Conservation (phyloP, 768 basidiomycete genomes). For the Phanerochaete carnosa region DNA sequence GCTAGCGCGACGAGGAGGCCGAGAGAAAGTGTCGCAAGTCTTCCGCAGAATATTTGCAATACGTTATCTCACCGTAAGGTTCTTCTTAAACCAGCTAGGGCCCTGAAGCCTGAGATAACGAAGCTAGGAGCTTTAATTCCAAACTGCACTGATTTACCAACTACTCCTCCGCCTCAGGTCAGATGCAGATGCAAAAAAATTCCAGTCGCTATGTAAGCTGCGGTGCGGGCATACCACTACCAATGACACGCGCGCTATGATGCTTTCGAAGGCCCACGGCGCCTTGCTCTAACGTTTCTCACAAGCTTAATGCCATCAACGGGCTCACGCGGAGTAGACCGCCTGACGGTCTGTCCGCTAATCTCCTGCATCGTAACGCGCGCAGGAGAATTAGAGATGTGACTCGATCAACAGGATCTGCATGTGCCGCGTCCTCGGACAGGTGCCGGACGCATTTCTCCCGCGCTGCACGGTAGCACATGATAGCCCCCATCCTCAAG, state of each 20-base stretch:
- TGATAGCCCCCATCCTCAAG: neutral
- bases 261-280: neutral
- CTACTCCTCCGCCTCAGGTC: neutral
- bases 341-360: neutral
- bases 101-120: neutral
- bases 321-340: neutral
- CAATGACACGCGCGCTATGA: neutral
- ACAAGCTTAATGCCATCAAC: neutral
- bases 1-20: neutral
- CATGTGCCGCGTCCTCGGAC: neutral
- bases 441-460: neutral
- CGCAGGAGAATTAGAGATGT: neutral
- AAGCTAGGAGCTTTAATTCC: neutral
- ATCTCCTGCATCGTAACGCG: neutral
- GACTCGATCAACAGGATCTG: neutral
- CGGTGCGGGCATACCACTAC: no score
- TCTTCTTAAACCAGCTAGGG: neutral
- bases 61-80: neutral
- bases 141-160: neutral
- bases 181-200: no score
- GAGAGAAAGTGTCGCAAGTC: neutral
- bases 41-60: neutral
- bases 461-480: neutral
- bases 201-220: no score
- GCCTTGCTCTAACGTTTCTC: neutral